These are phyloP conservation scores for Paxillus ammoniavirescens DNA, from an alignment of 768 basidiomycete genomes.

Conservation along the genomic window DNA sequence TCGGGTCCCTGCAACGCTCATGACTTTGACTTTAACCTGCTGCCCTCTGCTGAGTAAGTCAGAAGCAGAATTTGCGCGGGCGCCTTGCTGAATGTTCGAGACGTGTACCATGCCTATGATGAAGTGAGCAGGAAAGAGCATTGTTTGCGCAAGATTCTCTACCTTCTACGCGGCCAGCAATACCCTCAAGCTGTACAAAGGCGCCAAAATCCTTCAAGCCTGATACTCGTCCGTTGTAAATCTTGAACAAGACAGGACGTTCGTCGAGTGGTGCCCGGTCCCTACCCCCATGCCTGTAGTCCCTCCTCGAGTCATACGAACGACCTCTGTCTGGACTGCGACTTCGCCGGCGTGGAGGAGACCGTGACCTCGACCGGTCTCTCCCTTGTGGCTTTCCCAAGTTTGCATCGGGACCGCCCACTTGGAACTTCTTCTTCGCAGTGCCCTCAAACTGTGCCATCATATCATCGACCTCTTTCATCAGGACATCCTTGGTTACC, in stretches of 20 bases:
- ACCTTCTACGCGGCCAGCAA: conserved; percentile 89
- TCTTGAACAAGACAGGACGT: conserved; percentile 87
- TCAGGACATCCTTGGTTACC: conserved; percentile 71
- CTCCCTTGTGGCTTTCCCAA: conserved; percentile 62
- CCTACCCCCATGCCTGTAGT: conserved; percentile 39
- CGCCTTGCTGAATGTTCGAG: conserved; percentile 84
- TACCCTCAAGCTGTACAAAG: conserved; percentile 87
- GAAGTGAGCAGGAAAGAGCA: conserved; percentile 3
- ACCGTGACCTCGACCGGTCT: conserved; percentile 42
- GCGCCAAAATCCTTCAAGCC: conserved; percentile 95
- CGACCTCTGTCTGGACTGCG: conserved; percentile 61
- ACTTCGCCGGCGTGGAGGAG: conserved; percentile 51
- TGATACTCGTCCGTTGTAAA: conserved; percentile 84
- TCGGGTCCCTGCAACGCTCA: conserved; percentile 83
- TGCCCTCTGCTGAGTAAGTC: conserved; percentile 87
- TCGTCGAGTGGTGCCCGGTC: conserved; percentile 59
- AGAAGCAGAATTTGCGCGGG: conserved; percentile 80
- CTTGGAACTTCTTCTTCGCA: conserved; percentile 56
- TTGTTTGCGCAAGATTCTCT: conserved; percentile 24
- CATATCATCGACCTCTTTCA: conserved; percentile 88
- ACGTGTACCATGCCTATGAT: conserved; percentile 92
- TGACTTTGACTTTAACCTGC: conserved; percentile 91
- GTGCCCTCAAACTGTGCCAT: conserved; percentile 73
- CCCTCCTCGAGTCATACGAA: conserved; percentile 41
- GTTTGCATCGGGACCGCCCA: conserved; percentile 42